Base-by-base conservation (phyloP, 257 asterid species). In the Plectranthus barbatus region DNA sequence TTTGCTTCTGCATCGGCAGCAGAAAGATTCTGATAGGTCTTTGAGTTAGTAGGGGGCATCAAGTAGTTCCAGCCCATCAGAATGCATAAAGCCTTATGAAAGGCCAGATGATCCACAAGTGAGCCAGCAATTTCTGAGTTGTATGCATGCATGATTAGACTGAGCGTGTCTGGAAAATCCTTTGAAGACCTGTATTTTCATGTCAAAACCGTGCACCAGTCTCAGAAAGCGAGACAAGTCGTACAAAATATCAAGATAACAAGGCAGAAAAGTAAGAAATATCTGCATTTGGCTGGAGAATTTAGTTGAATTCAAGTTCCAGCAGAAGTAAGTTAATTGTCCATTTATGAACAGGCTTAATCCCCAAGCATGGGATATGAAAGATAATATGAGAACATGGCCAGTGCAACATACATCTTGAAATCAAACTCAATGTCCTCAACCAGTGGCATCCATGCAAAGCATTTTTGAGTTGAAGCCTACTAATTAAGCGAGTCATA, bases 21-120 rank as follows among this genome's bases (percentile, higher is more conserved):
- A 84, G 96, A 80, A 59, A 87, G 66, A 24, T 73, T 74, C 84
- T 87, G 95, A 84, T 93, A 93, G 79, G 81, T 74, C 83, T 87
- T 90, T 13, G 88, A 82, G 80, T 87, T 80, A 82, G 82, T 90
- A 57, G 99, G 97, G 66, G 83, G 85, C 68, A 68, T 76, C 77
- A 70, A 74, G 77, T 79, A 87, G 83, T 85, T 86, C 99, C 99
- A 93, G 47, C 97, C 96, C 97, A 86, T 86, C 72, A 93, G 75
- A 80, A 90, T 65, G 86, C 97, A 93, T 76, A 87, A 67, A 65
- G 97, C 94, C 77, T 89, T 90, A 78, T 93, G 96, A 62, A 90
- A 85, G 69, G 83, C 99, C 80, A 87, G 80, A 84, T 93, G 99
- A 67, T 93, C 93, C 81, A 84, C 90, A 61, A 74, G 61, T 72